These are phyloP conservation scores for Lipomyces anomalus DNA, from an alignment of 805 yeast species.

Conservation along the genomic window DNA sequence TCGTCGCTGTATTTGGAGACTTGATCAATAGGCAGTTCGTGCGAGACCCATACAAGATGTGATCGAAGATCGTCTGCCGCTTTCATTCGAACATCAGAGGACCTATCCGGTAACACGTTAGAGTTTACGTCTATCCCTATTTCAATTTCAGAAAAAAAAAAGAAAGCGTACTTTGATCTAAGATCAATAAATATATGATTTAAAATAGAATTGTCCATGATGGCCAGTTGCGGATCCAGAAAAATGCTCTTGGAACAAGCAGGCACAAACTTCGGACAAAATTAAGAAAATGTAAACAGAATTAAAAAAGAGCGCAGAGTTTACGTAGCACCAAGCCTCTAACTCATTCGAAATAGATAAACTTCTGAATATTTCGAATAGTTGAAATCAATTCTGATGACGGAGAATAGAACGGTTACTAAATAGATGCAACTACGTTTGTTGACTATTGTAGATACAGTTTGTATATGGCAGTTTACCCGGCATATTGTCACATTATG, in stretches of 20 bases:
- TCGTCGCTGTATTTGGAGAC: constrained; percentile 75
- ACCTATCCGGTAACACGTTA: constrained; percentile 1
- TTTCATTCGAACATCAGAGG: constrained; percentile 26
- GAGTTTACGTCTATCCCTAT: constrained; percentile 26
- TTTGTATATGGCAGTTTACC: too few relatives aligned
- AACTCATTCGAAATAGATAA: too few relatives aligned
- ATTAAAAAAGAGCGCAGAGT: not conserved
- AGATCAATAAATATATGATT: constrained; percentile 51
- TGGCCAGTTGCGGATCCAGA: too few relatives aligned
- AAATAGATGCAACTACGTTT: too few relatives aligned
- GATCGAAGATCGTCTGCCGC: constrained; percentile 69
- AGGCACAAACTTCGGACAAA: not conserved
- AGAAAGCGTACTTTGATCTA: constrained; percentile 31
- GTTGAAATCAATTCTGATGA: too few relatives aligned
- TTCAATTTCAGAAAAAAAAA: constrained; percentile 13
- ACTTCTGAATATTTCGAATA: too few relatives aligned
- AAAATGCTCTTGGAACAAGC: not conserved
- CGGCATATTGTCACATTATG: too few relatives aligned
- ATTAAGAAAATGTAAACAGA: not conserved
- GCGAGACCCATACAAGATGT: constrained; percentile 63
- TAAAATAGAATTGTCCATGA: constrained; percentile 47
- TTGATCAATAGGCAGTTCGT: constrained; percentile 79
- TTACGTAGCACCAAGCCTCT: too few relatives aligned
- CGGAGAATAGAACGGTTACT: too few relatives aligned
- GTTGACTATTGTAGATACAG: too few relatives aligned